Conservation (phyloP, 257 asterid species). For the Solanum tarapatanum region DNA sequence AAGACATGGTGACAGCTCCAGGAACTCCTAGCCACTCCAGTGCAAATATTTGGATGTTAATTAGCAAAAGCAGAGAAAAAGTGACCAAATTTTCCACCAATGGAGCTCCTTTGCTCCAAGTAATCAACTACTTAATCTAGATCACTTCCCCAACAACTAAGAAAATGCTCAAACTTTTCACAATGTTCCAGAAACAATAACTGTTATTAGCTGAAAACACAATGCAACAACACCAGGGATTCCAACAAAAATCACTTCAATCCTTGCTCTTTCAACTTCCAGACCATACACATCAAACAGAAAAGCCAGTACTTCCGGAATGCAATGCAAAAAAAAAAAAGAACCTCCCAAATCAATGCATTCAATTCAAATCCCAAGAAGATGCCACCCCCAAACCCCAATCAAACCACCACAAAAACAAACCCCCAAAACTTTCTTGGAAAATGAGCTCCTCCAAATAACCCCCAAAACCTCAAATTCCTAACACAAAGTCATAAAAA, state of each 20-base stretch:
- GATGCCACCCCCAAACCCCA: not conserved
- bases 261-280: not conserved
- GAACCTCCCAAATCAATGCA: not conserved
- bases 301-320: not conserved
- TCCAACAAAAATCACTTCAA: not conserved
- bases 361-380: not conserved
- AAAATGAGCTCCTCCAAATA: not conserved
- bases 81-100: not conserved
- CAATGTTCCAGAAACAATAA: not conserved
- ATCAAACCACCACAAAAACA: not conserved
- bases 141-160: not conserved
- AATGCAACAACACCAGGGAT: not conserved
- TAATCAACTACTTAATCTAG: slow-evolving; percentile 1
- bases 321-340: not conserved
- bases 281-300: not conserved
- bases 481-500: not conserved
- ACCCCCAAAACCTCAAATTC: not conserved
- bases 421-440: not conserved
- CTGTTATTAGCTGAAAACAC: not conserved
- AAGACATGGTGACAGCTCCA: slow-evolving; percentile 91
- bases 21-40: slow-evolving; percentile 98
- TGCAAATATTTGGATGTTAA: slow-evolving; percentile 46
- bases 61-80: slow-evolving; percentile 10
- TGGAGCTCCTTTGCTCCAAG: not conserved
- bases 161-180: not conserved